Percentiles rank a stretch among this genome's conserved stretches.
phyloP scores from a whole-genome alignment of 306 rosid genomes.

The Rubus idaeus region DNA sequence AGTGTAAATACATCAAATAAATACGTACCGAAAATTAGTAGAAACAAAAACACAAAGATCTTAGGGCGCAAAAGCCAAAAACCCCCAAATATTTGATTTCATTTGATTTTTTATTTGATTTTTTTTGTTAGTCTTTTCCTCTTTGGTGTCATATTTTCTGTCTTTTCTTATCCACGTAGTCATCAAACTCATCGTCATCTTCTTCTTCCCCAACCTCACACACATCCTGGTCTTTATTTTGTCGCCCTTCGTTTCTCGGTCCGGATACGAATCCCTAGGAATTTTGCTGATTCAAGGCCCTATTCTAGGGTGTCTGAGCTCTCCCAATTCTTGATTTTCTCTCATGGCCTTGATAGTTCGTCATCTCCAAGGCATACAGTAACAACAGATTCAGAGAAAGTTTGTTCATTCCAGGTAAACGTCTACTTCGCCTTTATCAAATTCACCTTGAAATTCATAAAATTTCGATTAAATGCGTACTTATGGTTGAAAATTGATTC shows the following conservation, averaged over 20 bases:
- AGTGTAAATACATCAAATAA: too few relatives aligned
- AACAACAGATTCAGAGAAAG: background rate
- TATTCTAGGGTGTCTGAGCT: conserved; percentile 23
- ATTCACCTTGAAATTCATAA: background rate
- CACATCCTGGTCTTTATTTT: conserved; percentile 10
- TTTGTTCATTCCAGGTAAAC: background rate
- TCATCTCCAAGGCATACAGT: background rate
- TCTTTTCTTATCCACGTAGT: conserved; percentile 19
- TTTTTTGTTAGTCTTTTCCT: background rate
- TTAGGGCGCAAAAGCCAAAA: too few relatives aligned
- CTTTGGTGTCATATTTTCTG: background rate
- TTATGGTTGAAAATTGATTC: background rate
- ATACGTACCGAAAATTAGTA: too few relatives aligned
- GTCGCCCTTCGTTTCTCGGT: conserved; percentile 7
- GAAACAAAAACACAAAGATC: too few relatives aligned
- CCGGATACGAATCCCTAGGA: background rate
- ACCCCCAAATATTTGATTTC: background rate
- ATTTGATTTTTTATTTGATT: background rate
- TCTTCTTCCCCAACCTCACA: conserved; percentile 12
- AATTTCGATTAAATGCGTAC: background rate
- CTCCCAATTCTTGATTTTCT: background rate
- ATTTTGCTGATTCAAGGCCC: background rate
- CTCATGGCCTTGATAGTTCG: background rate
- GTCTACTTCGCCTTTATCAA: background rate
- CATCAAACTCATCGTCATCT: background rate